phyloP scores from a whole-genome alignment of 257 asterid genomes.

The Petunia secreta region DNA sequence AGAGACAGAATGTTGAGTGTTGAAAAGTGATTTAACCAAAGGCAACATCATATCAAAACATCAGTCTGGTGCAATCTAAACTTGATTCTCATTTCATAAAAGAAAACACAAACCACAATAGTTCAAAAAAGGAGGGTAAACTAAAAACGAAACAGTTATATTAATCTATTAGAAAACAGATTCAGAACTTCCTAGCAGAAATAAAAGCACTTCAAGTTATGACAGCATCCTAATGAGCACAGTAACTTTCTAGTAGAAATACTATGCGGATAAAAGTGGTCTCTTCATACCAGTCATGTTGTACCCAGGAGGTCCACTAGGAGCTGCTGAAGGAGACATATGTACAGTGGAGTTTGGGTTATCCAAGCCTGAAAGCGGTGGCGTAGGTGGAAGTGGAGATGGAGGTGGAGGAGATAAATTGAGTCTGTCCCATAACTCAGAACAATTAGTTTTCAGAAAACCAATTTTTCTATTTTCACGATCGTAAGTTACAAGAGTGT shows the following conservation, averaged over 20 bases:
- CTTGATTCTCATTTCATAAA: constrained; percentile 12
- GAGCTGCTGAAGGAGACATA: constrained; percentile 61
- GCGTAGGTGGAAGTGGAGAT: not conserved
- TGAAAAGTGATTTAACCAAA: not conserved
- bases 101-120: too few species aligned
- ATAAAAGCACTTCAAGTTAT: not conserved
- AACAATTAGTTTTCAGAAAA: constrained; percentile 95
- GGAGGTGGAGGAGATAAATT: constrained; percentile 40
- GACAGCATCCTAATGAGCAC: constrained; percentile 14
- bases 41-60: not conserved
- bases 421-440: constrained; percentile 91
- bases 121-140: too few species aligned
- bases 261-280: constrained; percentile 23
- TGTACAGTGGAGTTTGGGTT: constrained; percentile 43
- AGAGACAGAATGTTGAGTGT: not conserved
- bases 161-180: constrained; percentile 1
- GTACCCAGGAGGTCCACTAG: constrained; percentile 51
- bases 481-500: constrained; percentile 92
- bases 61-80: not conserved
- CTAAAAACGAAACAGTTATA: not conserved
- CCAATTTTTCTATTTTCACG: constrained; percentile 90
- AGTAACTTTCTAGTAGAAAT: constrained; percentile 9
- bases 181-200: not conserved
- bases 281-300: constrained; percentile 53
- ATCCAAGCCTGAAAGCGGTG: constrained; percentile 43